Percentiles rank a stretch among this genome's conserved stretches.
These are phyloP conservation scores for Trametes punicea DNA, from an alignment of 768 basidiomycete species.

Conservation along the genomic window DNA sequence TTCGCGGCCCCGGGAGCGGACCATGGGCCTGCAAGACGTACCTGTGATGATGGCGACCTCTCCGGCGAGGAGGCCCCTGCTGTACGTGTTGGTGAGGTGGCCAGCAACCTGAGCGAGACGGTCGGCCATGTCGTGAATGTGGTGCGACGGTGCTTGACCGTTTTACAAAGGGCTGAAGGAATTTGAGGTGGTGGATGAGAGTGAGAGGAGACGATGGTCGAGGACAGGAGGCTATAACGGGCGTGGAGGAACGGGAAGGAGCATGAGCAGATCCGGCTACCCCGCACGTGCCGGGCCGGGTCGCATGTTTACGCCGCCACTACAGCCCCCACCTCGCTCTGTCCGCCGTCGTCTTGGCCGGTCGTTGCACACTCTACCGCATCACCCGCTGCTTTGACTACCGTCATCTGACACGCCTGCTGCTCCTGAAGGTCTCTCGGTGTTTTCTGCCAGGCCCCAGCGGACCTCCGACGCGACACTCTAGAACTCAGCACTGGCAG, in stretches of 20 bases:
- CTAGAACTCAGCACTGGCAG: neutral
- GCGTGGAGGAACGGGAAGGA: neutral
- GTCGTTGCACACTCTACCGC: neutral
- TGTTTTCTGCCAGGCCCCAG: no score
- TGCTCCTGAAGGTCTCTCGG: neutral
- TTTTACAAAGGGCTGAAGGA: neutral
- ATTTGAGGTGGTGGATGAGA: neutral
- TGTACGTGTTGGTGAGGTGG: slow-evolving; percentile 53
- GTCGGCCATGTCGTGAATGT: slow-evolving; percentile 25
- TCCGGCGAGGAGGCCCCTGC: slow-evolving; percentile 60
- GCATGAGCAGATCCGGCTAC: slow-evolving; percentile 9
- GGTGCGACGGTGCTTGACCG: neutral
- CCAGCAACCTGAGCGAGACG: slow-evolving; percentile 65
- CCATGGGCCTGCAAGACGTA: no score
- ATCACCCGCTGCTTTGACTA: neutral
- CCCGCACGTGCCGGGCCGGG: slow-evolving; percentile 17
- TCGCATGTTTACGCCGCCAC: slow-evolving; percentile 15
- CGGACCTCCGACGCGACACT: no score
- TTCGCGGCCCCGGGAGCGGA: neutral
- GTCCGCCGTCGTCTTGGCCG: neutral
- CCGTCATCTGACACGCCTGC: neutral
- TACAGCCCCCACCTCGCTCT: neutral
- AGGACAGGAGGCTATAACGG: slow-evolving; percentile 6
- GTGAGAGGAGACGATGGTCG: slow-evolving; percentile 1
- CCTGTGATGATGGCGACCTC: slow-evolving; percentile 88